phyloP scores from a whole-genome alignment of 345 rosid species.

The Heritiera fomes region DNA sequence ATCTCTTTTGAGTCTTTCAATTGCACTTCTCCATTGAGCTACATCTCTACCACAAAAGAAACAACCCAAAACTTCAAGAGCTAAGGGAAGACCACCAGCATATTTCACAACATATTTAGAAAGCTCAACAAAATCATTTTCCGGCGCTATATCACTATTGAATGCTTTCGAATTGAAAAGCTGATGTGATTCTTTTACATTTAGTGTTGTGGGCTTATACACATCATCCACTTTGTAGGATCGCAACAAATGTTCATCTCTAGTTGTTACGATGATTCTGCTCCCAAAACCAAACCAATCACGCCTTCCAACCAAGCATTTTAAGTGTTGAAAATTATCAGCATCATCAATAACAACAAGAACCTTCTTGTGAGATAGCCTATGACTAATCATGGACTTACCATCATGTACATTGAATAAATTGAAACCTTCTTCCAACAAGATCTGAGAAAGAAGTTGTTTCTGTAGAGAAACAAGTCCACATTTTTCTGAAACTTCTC shows the following conservation, averaged over 20 bases:
- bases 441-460: neutral
- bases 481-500: neutral
- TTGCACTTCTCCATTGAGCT: too few relatives aligned
- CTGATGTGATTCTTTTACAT: conserved; percentile 26
- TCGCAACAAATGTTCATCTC: conserved; percentile 33
- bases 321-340: conserved; percentile 25
- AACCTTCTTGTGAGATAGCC: conserved; percentile 29
- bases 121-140: conserved; percentile 16
- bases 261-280: conserved; percentile 35
- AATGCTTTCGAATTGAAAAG: conserved; percentile 35
- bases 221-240: conserved; percentile 28
- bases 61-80: conserved; percentile 34
- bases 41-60: conserved; percentile 16
- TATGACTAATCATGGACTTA: conserved; percentile 17
- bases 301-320: conserved; percentile 24
- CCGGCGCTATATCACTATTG: neutral
- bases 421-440: neutral
- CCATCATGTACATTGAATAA: neutral
- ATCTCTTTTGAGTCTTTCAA: too few relatives aligned
- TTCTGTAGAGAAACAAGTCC: neutral
- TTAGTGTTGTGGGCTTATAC: conserved; percentile 7
- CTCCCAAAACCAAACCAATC: conserved; percentile 37
- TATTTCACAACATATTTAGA: conserved; percentile 29
- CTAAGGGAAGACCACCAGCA: conserved; percentile 43
- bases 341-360: conserved; percentile 43